Base-by-base conservation (phyloP, 345 rosid genomes). In the Gynandropsis gynandra region DNA sequence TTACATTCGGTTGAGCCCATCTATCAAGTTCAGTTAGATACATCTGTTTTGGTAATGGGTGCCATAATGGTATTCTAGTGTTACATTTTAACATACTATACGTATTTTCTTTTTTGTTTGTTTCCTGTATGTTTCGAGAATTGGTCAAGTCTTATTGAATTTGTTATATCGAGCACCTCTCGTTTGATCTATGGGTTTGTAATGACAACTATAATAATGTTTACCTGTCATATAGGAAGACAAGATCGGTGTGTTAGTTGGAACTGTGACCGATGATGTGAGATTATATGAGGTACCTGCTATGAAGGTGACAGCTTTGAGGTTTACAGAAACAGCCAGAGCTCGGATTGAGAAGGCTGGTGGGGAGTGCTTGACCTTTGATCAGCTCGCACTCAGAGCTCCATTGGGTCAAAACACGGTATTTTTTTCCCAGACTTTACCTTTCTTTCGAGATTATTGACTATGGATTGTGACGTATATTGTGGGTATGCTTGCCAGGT, bases 321-420 rank as follows among this genome's bases (percentile, higher is more conserved):
- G 86, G 68, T 88, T 93, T 57, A 85, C 95, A 0, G 95, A 93
- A 67, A 85, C 89, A 4, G 95, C 83, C 0, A 83, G 97, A 42
- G 97, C 95, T 19, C 76, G 97, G 64, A 93, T 93, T 35, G 97
- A 81, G 80, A 85, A 85, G 72, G 97, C 97, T 8, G 99, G 99
- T 5, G 95, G 99, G 36, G 96, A 93, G 68, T 93, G 99, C 72
- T 63, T 85, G 49, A 93, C 99, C 19, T 88, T 93, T 58, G 99
- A 88, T 31, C 96, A 92, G 74, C 93, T 92, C 21, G 89, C 98
- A 53, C 77, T 87, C 49, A 75, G 81, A 66, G 95, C 96, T 56
- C 98, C 98, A 0, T 66, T 92, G 68, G 98, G 98, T 7, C 96
- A 92, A 72, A 92, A 92, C 87, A 92, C 96, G 56, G 98, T 92